A percentile compares a stretch with the other conserved stretches of the same genome.
These are phyloP conservation scores for Boletus austroedulis DNA, from an alignment of 1,284 basidiomycete species.

Conservation along the genomic window DNA sequence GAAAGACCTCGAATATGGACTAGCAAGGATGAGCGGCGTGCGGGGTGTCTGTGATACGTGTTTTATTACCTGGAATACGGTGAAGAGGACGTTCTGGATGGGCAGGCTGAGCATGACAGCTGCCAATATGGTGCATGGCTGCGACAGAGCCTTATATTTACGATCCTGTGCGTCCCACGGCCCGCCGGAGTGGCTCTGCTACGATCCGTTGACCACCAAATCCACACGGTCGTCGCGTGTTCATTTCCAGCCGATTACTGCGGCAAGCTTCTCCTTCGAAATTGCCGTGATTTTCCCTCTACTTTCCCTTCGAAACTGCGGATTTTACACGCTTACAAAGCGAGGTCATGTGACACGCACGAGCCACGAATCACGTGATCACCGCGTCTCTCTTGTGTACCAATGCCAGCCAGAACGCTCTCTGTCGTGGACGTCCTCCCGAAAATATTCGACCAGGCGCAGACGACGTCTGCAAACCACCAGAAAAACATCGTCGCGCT, in stretches of 20 bases:
- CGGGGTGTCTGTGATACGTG: no score
- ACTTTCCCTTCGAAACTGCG: no score
- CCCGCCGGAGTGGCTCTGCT: background rate
- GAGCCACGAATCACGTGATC: background rate
- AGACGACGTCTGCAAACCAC: slow-evolving; percentile 81
- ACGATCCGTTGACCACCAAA: background rate
- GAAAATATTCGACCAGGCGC: slow-evolving; percentile 79
- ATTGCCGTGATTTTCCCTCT: no score
- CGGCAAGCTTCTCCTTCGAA: no score
- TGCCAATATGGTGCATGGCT: background rate
- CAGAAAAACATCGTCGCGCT: slow-evolving; percentile 89
- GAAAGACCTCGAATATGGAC: slow-evolving; percentile 88
- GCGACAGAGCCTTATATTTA: background rate
- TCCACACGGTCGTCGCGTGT: no score
- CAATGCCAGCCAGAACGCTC: slow-evolving; percentile 4
- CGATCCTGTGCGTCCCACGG: background rate
- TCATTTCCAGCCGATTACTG: no score
- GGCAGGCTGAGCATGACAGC: slow-evolving; percentile 6
- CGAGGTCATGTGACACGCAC: no score
- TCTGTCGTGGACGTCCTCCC: slow-evolving; percentile 17
- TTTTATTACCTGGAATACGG: slow-evolving; percentile 26
- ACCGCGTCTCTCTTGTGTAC: background rate
- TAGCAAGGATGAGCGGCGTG: slow-evolving; percentile 32
- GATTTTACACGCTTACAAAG: no score
- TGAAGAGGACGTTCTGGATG: slow-evolving; percentile 21